These are phyloP conservation scores for Apiotrichum gamsii DNA, from an alignment of 1,284 basidiomycete genomes.

Conservation along the genomic window DNA sequence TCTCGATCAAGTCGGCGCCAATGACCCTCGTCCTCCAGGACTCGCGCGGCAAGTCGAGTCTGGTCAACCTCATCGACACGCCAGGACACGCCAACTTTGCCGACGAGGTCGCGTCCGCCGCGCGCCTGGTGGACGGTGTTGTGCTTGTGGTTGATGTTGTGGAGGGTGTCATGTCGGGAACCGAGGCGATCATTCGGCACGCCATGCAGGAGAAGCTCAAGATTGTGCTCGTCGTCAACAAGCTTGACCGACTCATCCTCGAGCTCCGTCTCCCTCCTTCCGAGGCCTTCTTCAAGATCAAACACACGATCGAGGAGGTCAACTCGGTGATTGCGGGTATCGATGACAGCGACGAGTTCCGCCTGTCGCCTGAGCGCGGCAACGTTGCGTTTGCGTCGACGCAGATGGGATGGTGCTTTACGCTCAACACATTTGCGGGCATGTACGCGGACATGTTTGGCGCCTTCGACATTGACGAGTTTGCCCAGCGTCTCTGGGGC, in stretches of 20 bases:
- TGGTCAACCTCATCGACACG: constrained; percentile 92
- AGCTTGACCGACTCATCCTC: constrained; percentile 93
- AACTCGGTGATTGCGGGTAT: constrained; percentile 91
- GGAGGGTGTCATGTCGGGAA: constrained; percentile 90
- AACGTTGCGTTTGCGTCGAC: constrained; percentile 97
- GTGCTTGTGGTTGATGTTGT: constrained; percentile 91
- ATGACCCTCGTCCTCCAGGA: constrained; percentile 86
- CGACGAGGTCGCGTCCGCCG: constrained; percentile 86
- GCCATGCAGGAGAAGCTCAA: constrained; percentile 81
- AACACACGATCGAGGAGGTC: constrained; percentile 97
- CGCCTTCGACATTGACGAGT: constrained; percentile 52
- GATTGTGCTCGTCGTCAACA: constrained; percentile 93
- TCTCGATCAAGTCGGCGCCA: constrained; percentile 94
- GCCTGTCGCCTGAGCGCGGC: constrained; percentile 87
- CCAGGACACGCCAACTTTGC: constrained; percentile 98
- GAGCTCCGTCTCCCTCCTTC: constrained; percentile 91
- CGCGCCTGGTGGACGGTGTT: constrained; percentile 87
- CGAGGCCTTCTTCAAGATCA: constrained; percentile 98
- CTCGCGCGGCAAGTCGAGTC: constrained; percentile 86
- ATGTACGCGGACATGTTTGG: constrained; percentile 86
- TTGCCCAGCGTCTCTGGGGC: constrained; percentile 89
- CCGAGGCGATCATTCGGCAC: constrained; percentile 78
- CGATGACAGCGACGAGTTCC: constrained; percentile 76
- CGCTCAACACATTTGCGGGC: constrained; percentile 84
- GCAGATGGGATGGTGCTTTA: constrained; percentile 97